Evolutionary conservation across 1,284 basidiomycete genomes (phyloP).

Genomic region (Omphalotus olearius): DNA sequence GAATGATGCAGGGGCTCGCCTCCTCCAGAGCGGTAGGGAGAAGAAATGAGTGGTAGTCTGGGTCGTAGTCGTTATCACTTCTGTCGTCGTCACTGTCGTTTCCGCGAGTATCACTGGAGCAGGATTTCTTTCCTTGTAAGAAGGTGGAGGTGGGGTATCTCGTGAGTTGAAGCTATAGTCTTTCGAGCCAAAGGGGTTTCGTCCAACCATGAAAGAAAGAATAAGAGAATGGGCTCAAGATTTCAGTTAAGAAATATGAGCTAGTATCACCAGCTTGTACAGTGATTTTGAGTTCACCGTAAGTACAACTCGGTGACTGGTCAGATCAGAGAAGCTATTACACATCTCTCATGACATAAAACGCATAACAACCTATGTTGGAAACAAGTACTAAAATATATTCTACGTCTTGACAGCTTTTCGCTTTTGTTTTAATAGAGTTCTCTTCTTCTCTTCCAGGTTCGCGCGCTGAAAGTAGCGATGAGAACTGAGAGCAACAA

Average conservation of each 20-base stretch:
- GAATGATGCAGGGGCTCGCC: slow-evolving; percentile 33
- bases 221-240: slow-evolving; percentile 3
- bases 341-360: background rate
- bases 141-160: slow-evolving; percentile 29
- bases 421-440: slow-evolving; percentile 55
- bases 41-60: slow-evolving; percentile 57
- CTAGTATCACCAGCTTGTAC: background rate
- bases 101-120: slow-evolving; percentile 39
- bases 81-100: slow-evolving; percentile 47
- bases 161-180: slow-evolving; percentile 16
- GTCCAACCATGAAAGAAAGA: slow-evolving; percentile 25
- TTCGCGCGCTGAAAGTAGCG: slow-evolving; percentile 43
- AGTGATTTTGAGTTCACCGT: background rate
- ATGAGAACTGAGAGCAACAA: slow-evolving; percentile 4
- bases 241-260: slow-evolving; percentile 20
- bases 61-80: slow-evolving; percentile 47
- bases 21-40: slow-evolving; percentile 62
- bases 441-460: slow-evolving; percentile 56
- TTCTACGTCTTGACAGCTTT: slow-evolving; percentile 27
- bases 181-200: slow-evolving; percentile 15
- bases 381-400: slow-evolving; percentile 18
- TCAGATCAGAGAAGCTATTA: background rate
- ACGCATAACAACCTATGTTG: slow-evolving; percentile 9
- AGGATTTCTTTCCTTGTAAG: slow-evolving; percentile 33
- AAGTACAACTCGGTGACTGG: background rate